Evolutionary conservation across 257 asterid genomes (phyloP).

Genomic region (Mitragyna speciosa): DNA sequence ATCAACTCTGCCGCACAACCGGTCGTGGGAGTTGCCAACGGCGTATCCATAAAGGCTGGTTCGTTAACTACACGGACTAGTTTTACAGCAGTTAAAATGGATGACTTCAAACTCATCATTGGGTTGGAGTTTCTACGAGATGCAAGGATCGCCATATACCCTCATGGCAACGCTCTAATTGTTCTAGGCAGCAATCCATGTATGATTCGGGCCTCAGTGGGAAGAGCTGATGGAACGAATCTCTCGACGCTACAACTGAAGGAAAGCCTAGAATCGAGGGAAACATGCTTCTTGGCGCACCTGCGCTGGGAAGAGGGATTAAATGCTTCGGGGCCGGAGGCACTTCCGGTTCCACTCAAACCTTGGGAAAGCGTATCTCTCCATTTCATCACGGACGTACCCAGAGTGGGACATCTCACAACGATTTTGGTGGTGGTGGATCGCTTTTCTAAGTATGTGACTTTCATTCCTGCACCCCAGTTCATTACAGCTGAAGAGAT

Average conservation of each 20-base stretch:
- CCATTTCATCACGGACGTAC: no score
- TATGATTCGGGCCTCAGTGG: neutral
- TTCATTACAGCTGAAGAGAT: no score
- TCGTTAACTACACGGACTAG: neutral
- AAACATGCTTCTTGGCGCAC: no score
- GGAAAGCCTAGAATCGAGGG: no score
- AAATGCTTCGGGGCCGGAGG: no score
- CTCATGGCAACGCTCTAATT: neutral
- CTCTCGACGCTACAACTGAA: neutral
- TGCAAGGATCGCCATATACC: neutral
- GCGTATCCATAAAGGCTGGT: neutral
- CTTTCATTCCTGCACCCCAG: no score
- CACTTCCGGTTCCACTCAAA: no score
- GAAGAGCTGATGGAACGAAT: neutral
- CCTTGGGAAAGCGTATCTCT: no score
- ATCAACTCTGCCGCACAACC: neutral
- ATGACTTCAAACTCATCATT: slow-evolving; percentile 1
- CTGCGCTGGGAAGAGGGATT: no score
- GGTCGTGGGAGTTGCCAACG: neutral
- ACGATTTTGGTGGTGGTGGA: no score
- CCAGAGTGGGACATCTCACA: no score
- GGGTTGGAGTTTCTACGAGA: neutral
- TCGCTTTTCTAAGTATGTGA: no score
- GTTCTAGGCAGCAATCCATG: neutral
- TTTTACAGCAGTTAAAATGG: neutral